Percentiles rank a stretch among this genome's conserved stretches.
Conservation (phyloP, 257 asterid species). For the Agastache rugosa region DNA sequence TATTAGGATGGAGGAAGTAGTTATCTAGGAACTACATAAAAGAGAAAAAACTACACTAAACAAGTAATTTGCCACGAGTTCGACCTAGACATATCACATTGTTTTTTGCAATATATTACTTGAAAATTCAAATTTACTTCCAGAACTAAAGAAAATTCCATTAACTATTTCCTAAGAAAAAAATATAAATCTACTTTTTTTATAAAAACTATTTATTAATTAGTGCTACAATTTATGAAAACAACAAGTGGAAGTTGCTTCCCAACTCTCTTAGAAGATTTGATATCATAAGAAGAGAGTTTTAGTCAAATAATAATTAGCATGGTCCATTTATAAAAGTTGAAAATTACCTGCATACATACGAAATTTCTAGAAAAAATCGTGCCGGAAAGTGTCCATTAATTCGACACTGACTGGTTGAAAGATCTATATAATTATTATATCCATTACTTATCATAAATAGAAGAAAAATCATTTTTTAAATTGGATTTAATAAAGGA, state of each 20-base stretch:
- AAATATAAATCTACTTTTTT: too few species aligned
- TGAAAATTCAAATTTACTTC: not conserved
- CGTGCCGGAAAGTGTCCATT: not conserved
- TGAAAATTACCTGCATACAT: not conserved
- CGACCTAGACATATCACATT: not conserved
- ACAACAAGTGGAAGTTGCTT: not conserved
- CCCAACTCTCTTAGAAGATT: not conserved
- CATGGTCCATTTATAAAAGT: constrained; percentile 4
- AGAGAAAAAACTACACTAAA: not conserved
- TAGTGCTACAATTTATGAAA: too few species aligned
- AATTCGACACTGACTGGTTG: not conserved
- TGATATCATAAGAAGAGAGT: not conserved
- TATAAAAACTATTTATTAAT: too few species aligned
- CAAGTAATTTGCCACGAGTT: not conserved
- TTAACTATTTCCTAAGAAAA: too few species aligned
- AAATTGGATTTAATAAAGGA: too few species aligned
- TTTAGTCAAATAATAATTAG: not conserved
- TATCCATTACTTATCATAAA: not conserved
- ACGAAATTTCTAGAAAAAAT: not conserved
- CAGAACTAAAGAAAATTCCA: not conserved
- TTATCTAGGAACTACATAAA: not conserved
- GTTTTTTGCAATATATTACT: too few species aligned
- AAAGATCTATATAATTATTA: not conserved
- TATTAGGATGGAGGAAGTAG: too few species aligned
- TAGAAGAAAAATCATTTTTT: not conserved